These are phyloP conservation scores for Crithidia thermophila DNA, from an alignment of 208 protist species.

Conservation along the genomic window DNA sequence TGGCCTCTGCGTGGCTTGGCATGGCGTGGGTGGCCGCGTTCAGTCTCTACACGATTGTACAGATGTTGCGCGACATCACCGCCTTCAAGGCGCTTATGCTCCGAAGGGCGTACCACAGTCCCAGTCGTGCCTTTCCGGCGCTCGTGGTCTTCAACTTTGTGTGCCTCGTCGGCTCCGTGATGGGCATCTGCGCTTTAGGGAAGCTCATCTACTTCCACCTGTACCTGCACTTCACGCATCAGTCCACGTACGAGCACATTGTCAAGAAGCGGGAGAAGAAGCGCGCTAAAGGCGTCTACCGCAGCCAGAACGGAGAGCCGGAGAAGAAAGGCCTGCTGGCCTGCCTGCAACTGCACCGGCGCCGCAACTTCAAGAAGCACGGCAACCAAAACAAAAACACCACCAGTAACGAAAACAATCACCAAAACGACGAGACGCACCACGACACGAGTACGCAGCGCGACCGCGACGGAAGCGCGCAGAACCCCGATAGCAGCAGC, in stretches of 20 bases:
- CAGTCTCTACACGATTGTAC: constrained; percentile 64
- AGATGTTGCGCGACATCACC: constrained; percentile 44
- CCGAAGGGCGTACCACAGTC: constrained; percentile 57
- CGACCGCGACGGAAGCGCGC: neutral
- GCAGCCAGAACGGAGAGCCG: constrained; percentile 6
- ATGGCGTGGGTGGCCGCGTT: constrained; percentile 65
- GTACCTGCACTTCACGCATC: constrained; percentile 55
- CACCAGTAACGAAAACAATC: neutral
- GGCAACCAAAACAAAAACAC: constrained; percentile 6
- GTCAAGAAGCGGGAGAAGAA: constrained; percentile 66
- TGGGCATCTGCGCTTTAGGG: constrained; percentile 46
- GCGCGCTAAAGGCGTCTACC: constrained; percentile 38
- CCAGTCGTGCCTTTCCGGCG: constrained; percentile 33
- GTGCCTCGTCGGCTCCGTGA: constrained; percentile 30
- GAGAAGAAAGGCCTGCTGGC: constrained; percentile 17
- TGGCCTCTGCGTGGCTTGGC: constrained; percentile 55
- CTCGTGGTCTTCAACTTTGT: constrained; percentile 75
- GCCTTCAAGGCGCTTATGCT: constrained; percentile 50
- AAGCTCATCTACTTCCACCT: constrained; percentile 85
- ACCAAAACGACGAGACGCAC: neutral
- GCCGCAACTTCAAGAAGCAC: constrained; percentile 78
- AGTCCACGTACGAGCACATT: constrained; percentile 83
- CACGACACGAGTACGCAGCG: too few species aligned
- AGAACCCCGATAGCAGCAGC: constrained; percentile 1
- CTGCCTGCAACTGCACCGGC: constrained; percentile 55